These are phyloP conservation scores for Collybiopsis luxurians DNA, from an alignment of 768 basidiomycete genomes.

Conservation along the genomic window DNA sequence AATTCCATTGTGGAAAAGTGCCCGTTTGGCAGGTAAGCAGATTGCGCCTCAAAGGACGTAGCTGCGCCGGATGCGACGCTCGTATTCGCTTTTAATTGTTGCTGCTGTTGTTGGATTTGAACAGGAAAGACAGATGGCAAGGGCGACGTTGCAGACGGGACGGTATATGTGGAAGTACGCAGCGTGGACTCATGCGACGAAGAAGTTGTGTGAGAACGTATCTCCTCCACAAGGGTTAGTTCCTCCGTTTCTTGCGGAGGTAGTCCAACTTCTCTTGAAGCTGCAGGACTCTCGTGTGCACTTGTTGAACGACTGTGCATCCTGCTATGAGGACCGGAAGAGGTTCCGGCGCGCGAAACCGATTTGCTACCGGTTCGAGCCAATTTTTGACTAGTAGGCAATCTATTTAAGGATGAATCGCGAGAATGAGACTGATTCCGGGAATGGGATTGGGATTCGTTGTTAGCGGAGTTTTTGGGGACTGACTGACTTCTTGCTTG, in stretches of 20 bases:
- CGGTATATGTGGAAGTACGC: not conserved
- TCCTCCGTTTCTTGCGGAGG: not conserved
- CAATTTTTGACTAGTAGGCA: not conserved
- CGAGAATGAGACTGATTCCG: conserved; percentile 5
- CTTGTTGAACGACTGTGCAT: conserved; percentile 2
- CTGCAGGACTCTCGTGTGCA: not conserved
- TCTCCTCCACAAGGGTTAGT: not conserved
- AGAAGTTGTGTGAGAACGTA: not conserved
- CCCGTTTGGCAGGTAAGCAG: not conserved
- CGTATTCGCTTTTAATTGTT: not conserved
- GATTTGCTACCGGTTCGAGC: not conserved
- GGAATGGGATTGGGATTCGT: not conserved
- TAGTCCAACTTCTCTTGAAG: not conserved
- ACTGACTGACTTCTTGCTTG: not conserved
- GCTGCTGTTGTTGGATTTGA: conserved; percentile 5
- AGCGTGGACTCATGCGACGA: not conserved
- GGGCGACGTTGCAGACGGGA: not conserved
- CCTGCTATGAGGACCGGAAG: not conserved
- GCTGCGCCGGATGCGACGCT: not conserved
- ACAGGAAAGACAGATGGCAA: conserved; percentile 6
- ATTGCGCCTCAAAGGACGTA: not conserved
- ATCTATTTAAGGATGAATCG: not conserved
- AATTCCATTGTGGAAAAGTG: not conserved
- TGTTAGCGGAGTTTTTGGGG: not conserved
- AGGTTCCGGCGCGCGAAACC: not conserved